Evolutionary conservation across 2,329 filamentous ascomycete genomes (phyloP).

Genomic region (Diaporthe sp.): DNA sequence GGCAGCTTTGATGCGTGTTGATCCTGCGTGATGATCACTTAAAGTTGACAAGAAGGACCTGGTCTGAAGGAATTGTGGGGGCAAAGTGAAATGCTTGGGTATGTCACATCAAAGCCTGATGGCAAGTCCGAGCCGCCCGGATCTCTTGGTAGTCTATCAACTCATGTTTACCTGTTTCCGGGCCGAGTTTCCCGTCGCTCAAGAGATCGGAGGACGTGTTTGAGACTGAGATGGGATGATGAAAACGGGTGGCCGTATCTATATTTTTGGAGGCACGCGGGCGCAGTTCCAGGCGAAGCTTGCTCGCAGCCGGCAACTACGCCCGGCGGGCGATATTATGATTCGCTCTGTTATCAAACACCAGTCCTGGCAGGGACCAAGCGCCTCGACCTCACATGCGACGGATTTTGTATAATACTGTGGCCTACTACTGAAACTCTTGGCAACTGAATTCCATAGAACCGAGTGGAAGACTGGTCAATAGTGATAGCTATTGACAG

Average conservation of each 20-base stretch:
- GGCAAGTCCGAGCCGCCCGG: background rate
- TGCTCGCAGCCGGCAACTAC: background rate
- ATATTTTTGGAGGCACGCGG: background rate
- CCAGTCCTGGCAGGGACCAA: background rate
- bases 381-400: background rate
- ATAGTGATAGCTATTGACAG: background rate
- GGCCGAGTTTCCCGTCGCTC: background rate
- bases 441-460: background rate
- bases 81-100: background rate
- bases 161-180: slow-evolving; percentile 7
- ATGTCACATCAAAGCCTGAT: slow-evolving; percentile 10
- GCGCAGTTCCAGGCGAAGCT: background rate
- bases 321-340: background rate
- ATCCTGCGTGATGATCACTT: slow-evolving; percentile 17
- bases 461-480: background rate
- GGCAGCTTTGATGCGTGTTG: background rate
- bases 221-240: background rate
- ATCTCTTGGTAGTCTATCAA: slow-evolving; percentile 22
- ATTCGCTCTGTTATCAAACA: background rate
- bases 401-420: background rate
- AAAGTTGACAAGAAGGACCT: background rate
- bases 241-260: background rate
- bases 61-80: background rate
- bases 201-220: slow-evolving; percentile 3
- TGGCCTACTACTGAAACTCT: background rate